These are phyloP conservation scores for Aspergillus brunneoviolaceus DNA, from an alignment of 2,329 filamentous ascomycete species.

Conservation along the genomic window DNA sequence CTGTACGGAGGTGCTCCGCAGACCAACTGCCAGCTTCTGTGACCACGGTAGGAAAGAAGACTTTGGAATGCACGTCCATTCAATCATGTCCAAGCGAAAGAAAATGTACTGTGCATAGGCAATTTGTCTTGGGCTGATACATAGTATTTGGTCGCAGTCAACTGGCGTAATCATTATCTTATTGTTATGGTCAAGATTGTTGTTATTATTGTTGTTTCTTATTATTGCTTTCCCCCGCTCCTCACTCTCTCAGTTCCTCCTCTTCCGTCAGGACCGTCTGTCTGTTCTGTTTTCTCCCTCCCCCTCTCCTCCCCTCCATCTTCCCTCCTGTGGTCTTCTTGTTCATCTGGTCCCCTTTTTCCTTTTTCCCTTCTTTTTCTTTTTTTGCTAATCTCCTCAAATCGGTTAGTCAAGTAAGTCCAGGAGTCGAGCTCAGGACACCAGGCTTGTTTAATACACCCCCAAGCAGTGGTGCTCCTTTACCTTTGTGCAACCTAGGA, in stretches of 20 bases:
- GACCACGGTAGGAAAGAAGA: no score
- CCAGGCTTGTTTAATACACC: background rate
- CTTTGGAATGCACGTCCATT: background rate
- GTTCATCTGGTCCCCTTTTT: constrained; percentile 1
- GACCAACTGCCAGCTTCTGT: background rate
- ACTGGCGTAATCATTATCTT: background rate
- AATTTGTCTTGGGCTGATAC: background rate
- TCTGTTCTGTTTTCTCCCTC: background rate
- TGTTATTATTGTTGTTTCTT: background rate
- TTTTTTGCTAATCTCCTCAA: constrained; percentile 1
- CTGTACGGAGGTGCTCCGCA: background rate
- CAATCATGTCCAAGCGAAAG: background rate
- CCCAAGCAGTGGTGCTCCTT: background rate
- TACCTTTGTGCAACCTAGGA: background rate
- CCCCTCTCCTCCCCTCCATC: background rate
- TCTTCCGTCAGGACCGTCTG: background rate
- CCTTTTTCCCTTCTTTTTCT: no score
- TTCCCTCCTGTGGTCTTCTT: background rate
- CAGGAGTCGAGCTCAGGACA: constrained; percentile 10
- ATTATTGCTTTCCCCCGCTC: background rate
- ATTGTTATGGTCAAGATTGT: background rate
- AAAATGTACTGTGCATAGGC: no score
- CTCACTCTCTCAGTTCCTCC: background rate
- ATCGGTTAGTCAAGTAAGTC: constrained; percentile 13
- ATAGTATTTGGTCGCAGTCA: background rate